Percentiles rank a stretch among this genome's conserved stretches.
phyloP scores from a whole-genome alignment of 2,329 filamentous ascomycete species.

The Escovopsis sp. region DNA sequence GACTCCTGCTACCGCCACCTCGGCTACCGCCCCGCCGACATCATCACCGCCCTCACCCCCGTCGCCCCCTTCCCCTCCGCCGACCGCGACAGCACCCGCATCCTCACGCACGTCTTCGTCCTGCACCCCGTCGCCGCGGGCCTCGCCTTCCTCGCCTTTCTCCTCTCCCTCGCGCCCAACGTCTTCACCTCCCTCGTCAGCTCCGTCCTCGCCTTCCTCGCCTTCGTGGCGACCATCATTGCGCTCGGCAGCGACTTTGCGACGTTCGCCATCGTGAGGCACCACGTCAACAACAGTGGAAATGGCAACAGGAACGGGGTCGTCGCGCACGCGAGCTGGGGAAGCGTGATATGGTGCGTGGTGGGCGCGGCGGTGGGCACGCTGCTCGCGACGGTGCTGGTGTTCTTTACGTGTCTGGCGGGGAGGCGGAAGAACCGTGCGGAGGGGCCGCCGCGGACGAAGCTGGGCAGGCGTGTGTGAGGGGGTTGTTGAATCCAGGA shows the following conservation, averaged over 20 bases:
- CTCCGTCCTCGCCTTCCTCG: constrained; percentile 32
- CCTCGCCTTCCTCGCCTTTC: constrained; percentile 42
- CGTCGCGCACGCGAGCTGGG: constrained; percentile 31
- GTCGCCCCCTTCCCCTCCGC: constrained; percentile 26
- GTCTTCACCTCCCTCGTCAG: constrained; percentile 37
- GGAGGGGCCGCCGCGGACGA: too few relatives aligned
- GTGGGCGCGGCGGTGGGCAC: constrained; percentile 39
- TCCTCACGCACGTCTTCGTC: constrained; percentile 42
- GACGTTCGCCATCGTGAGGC: constrained; percentile 36
- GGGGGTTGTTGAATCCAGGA: too few relatives aligned
- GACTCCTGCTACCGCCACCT: constrained; percentile 34
- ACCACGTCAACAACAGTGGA: constrained; percentile 41
- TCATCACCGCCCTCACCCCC: constrained; percentile 24
- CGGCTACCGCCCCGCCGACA: constrained; percentile 38
- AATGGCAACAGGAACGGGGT: constrained; percentile 25
- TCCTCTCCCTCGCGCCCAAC: constrained; percentile 36
- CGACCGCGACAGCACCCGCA: constrained; percentile 27
- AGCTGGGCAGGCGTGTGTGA: too few relatives aligned
- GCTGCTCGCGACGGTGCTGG: constrained; percentile 38
- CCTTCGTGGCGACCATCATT: constrained; percentile 34
- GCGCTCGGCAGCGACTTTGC: constrained; percentile 41
- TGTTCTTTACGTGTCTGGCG: constrained; percentile 47
- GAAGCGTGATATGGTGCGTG: constrained; percentile 41
- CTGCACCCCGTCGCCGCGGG: constrained; percentile 45
- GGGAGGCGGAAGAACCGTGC: constrained; percentile 26